Conservation (phyloP, 1,284 basidiomycete genomes). For the Leucoagaricus sp. region DNA sequence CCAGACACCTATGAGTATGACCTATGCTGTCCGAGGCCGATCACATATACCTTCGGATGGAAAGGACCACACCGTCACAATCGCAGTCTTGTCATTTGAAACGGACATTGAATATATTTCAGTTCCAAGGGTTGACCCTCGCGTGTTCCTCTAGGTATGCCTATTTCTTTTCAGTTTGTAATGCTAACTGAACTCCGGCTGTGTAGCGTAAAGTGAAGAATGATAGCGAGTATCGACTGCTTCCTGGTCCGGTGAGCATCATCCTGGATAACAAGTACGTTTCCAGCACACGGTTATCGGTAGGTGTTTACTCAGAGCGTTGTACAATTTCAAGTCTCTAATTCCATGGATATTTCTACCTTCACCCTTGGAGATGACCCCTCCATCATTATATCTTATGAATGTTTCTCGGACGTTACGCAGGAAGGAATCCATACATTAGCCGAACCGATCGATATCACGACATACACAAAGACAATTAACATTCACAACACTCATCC, state of each 20-base stretch:
- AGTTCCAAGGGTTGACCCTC: conserved; percentile 46
- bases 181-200: not conserved
- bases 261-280: conserved; percentile 53
- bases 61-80: conserved; percentile 51
- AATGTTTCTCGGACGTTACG: conserved; percentile 37
- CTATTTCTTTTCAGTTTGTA: not conserved
- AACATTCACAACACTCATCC: conserved; percentile 49
- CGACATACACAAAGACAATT: conserved; percentile 44
- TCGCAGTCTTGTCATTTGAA: conserved; percentile 50
- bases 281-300: conserved; percentile 45
- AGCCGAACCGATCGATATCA: conserved; percentile 42
- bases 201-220: conserved; percentile 49
- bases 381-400: conserved; percentile 48
- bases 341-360: conserved; percentile 55
- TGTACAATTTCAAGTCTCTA: not conserved
- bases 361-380: conserved; percentile 57
- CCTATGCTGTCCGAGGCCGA: conserved; percentile 48
- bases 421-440: conserved; percentile 41
- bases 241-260: conserved; percentile 50
- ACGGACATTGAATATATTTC: conserved; percentile 48
- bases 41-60: conserved; percentile 56
- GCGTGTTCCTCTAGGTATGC: conserved; percentile 47
- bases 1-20: conserved; percentile 50
- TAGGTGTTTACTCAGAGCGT: conserved; percentile 24
- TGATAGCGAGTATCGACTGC: conserved; percentile 50